Base-by-base conservation (phyloP, 164 flowering plant genomes). In the Annona cherimola region DNA sequence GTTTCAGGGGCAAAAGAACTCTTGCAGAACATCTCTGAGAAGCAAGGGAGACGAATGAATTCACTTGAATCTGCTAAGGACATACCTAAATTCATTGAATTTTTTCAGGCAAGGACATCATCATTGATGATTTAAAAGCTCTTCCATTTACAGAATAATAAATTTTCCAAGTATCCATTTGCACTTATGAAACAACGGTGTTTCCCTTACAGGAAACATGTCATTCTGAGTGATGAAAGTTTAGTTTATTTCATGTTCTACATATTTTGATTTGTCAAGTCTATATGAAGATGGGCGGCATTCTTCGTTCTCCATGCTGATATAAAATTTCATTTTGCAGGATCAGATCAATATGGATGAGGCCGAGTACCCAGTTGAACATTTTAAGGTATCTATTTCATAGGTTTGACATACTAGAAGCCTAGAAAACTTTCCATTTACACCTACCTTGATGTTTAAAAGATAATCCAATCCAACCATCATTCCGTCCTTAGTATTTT, bases 1-100 rank as follows among this genome's bases (percentile, higher is more conserved):
- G 77, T 42, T 83, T 77, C 88, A 95, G 99, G 98, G 20, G 96
- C 84, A 44, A 95, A 95, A 67, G 99, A 95, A 66, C 69, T 95
- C 41, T 70, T 95, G 79, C 90, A 87, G 68, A 88, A 75, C 75
- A 71, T 95, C 45, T 95, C 99, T 63, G 97, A 90, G 81, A 95
- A 86, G 86, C 97, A 95, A 77, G 99, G 99, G 59, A 88, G 66
- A 77, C 72, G 76, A 72, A 95, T 92, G 99, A 82, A 84, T 79
- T 82, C 98, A 65, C 69, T 69, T 72, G 98, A 92, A 78, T 95
- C 99, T 80, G 87, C 85, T 39, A 79, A 91, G 79, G 93, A 95
- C 54, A 95, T 95, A 73, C 90, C 89, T 45, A 80, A 86, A 72
- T 92, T 95, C 61, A 61, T 92, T 79, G 81, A 86, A 12, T 84